phyloP scores from a whole-genome alignment of 192 early-diverging fungal genomes.

The Coemansia sp. region DNA sequence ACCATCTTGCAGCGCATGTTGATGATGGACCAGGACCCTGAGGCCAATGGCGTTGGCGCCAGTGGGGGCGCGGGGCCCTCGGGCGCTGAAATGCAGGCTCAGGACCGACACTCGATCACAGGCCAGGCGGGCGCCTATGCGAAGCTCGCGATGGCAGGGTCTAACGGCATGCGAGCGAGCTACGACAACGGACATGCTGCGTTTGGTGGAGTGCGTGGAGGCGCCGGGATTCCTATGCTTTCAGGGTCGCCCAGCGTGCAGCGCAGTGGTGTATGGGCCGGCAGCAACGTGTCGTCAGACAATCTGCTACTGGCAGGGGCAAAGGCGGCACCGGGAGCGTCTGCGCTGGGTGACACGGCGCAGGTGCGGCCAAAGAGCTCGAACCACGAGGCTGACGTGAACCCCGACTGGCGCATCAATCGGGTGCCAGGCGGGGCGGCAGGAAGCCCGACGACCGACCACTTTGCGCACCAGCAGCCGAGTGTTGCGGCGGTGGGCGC shows the following conservation, averaged over 20 bases:
- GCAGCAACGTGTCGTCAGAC: conserved; percentile 23
- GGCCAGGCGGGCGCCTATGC: conserved; percentile 37
- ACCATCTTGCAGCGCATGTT: conserved; percentile 92
- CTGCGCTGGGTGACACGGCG: conserved; percentile 9
- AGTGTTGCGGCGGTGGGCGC: conserved; percentile 29
- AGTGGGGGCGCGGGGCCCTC: conserved; percentile 10
- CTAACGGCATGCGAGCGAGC: conserved; percentile 25
- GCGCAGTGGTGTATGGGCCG: conserved; percentile 24
- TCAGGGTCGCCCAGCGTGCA: conserved; percentile 16
- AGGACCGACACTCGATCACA: conserved; percentile 39
- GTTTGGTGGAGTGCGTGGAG: conserved; percentile 6
- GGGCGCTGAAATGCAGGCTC: not conserved
- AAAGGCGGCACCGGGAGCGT: conserved; percentile 2
- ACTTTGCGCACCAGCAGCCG: conserved; percentile 25
- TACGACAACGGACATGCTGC: conserved; percentile 23
- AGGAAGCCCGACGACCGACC: conserved; percentile 22
- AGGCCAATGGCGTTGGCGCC: conserved; percentile 39
- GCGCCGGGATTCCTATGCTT: conserved; percentile 5
- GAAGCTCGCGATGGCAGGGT: conserved; percentile 11
- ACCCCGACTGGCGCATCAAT: conserved; percentile 39
- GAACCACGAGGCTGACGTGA: conserved; percentile 43
- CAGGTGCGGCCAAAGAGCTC: conserved; percentile 37
- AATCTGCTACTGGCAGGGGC: conserved; percentile 21
- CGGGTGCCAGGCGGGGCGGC: conserved; percentile 19
- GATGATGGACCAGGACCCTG: conserved; percentile 71